Percentiles rank a stretch among this genome's conserved stretches.
phyloP scores from a whole-genome alignment of 306 rosid genomes.

The Prunus mira region DNA sequence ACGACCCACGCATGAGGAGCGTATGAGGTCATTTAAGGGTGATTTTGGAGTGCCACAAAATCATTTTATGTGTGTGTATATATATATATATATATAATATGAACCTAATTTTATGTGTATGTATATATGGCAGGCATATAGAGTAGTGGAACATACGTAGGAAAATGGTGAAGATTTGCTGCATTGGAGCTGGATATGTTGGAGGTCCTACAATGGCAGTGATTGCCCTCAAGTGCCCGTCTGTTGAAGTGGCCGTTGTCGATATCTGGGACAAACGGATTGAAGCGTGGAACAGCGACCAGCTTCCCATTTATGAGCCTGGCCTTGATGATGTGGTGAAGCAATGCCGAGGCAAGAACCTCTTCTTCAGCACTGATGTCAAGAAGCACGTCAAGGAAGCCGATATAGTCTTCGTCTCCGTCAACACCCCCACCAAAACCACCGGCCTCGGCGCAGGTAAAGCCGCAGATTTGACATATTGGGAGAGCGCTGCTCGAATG shows the following conservation, averaged over 20 bases:
- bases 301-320: not conserved
- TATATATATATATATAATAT: no score
- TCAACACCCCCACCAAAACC: not conserved
- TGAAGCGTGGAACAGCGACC: not conserved
- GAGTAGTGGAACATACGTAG: no score
- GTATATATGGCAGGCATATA: no score
- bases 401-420: not conserved
- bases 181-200: not conserved
- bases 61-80: no score
- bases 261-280: not conserved
- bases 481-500: not conserved
- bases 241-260: not conserved
- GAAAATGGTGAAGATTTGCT: not conserved
- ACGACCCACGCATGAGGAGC: no score
- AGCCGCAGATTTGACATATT: not conserved
- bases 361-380: constrained; percentile 1
- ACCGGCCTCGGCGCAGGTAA: not conserved
- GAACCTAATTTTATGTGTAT: no score
- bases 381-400: not conserved
- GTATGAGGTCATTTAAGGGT: no score
- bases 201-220: constrained; percentile 2
- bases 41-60: no score
- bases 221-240: not conserved
- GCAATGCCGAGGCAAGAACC: not conserved
- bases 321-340: not conserved